Base-by-base conservation (phyloP, 257 asterid species). In the Ehretia macrophylla region DNA sequence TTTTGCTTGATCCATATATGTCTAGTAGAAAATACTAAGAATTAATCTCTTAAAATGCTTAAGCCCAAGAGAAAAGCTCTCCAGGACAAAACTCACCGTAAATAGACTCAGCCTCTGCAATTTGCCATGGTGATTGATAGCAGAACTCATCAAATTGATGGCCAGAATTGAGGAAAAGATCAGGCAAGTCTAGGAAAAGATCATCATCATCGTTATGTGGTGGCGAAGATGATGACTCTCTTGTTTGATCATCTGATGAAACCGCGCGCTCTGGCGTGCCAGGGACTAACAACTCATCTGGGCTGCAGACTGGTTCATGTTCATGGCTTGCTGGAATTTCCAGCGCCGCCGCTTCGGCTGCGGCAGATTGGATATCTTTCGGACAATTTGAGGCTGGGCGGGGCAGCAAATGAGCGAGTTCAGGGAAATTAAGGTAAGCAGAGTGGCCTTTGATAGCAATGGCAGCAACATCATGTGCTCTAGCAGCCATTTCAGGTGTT, bases 131-230 rank as follows among this genome's bases (percentile, higher is more conserved):
- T 4, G 64, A 58, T 8, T 48, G 4, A 16, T 47, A 27, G 58
- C 48, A 70, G 17, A 53, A 75, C 10, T 59, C 60, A 55, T 74
- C 79, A 2, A 48, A 20, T 22, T 64, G 68, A 57, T 58, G 37
- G 53, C 59, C 40, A 17, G 67, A 38, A 51, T 71, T 79, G 51
- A 70, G 16, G 27, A 68, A 69, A 51, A 85, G 75, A 75, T 85
- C 94, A 11, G 94, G 89, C 75, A 85, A 77, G 23, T 70, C 89
- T 51, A 75, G 66, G 67, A 81, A 78, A 20, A 82, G 84, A 59
- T 82, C 86, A 12, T 81, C 87, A 4, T 54, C 51, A 11, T 68
- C 64, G 27, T 48, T 65, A 27, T 61, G 56, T 17, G 55, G 65
- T 19, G 70, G 58, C 1, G 51, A 72, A 61, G 67, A 27, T 11